phyloP scores from a whole-genome alignment of 2,329 filamentous ascomycete species.

The Beauveria asiatica region DNA sequence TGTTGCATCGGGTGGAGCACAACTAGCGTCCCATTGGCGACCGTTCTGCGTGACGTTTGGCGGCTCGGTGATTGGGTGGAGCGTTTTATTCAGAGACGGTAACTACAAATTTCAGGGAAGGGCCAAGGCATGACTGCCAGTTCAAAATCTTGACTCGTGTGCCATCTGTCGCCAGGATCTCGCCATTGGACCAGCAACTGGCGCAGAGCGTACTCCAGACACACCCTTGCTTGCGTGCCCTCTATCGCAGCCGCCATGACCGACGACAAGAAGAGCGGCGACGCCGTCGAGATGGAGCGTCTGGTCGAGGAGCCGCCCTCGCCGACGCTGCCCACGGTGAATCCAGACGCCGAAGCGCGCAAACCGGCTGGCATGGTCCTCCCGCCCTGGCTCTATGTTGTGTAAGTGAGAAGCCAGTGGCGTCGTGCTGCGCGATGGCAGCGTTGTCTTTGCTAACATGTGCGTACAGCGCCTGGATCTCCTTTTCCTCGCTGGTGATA shows the following conservation, averaged over 20 bases:
- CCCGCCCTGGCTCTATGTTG: constrained; percentile 4
- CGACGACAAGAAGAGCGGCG: not conserved
- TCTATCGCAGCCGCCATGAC: not conserved
- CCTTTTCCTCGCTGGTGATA: constrained; percentile 77
- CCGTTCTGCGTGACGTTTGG: no score
- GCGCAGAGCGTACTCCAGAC: not conserved
- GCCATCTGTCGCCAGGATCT: not conserved
- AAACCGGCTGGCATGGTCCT: not conserved
- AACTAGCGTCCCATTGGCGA: no score
- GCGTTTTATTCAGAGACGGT: no score
- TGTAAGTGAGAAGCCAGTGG: not conserved
- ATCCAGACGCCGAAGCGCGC: not conserved
- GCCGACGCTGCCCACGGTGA: constrained; percentile 4
- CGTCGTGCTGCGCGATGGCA: not conserved
- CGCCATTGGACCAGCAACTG: not conserved
- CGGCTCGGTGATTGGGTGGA: no score
- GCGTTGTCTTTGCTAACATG: not conserved
- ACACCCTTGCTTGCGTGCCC: not conserved
- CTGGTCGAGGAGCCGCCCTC: constrained; percentile 1
- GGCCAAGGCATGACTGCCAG: not conserved
- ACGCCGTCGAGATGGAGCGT: constrained; percentile 7
- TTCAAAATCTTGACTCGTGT: not conserved
- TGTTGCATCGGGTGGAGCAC: no score
- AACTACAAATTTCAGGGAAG: no score
- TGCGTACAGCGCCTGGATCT: constrained; percentile 57